These are phyloP conservation scores for Leishmania lainsoni DNA, from an alignment of 208 protist genomes.

Conservation along the genomic window DNA sequence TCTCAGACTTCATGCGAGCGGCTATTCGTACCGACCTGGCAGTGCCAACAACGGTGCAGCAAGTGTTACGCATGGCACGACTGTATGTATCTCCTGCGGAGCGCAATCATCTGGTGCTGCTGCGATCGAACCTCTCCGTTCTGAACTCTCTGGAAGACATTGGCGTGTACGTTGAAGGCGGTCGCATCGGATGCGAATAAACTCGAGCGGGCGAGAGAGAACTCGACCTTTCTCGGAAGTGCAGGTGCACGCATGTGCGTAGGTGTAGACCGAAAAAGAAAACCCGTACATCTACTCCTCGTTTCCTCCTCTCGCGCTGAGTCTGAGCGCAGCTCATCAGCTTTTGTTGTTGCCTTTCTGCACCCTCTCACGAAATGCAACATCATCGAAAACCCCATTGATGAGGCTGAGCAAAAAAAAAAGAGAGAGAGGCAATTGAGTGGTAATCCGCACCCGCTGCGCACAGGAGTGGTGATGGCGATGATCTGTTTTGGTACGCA, in stretches of 20 bases:
- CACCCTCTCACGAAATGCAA: neutral
- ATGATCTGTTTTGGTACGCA: neutral
- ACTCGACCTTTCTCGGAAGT: neutral
- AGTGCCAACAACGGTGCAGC: slow-evolving; percentile 65
- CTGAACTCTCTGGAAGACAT: slow-evolving; percentile 48
- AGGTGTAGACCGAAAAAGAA: neutral
- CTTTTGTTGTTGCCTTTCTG: neutral
- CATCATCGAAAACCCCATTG: too few relatives aligned
- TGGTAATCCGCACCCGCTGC: neutral
- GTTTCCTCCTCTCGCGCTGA: neutral
- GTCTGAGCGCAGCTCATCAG: neutral
- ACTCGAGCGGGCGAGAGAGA: neutral
- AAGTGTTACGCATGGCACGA: slow-evolving; percentile 75
- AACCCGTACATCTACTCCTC: neutral
- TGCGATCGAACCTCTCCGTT: slow-evolving; percentile 64
- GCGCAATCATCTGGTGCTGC: slow-evolving; percentile 61
- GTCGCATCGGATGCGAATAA: slow-evolving; percentile 25
- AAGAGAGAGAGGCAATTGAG: neutral
- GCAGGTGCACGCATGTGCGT: neutral
- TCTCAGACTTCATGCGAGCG: slow-evolving; percentile 81
- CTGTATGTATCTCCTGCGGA: slow-evolving; percentile 71
- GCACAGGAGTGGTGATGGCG: neutral
- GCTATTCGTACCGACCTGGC: slow-evolving; percentile 55
- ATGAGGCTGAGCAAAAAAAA: neutral
- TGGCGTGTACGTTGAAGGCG: slow-evolving; percentile 51